Evolutionary conservation across 106 monocot genomes (phyloP), one percentile per base, ranked within the genome.

Genomic region (Platanthera guangdongensis): DNA sequence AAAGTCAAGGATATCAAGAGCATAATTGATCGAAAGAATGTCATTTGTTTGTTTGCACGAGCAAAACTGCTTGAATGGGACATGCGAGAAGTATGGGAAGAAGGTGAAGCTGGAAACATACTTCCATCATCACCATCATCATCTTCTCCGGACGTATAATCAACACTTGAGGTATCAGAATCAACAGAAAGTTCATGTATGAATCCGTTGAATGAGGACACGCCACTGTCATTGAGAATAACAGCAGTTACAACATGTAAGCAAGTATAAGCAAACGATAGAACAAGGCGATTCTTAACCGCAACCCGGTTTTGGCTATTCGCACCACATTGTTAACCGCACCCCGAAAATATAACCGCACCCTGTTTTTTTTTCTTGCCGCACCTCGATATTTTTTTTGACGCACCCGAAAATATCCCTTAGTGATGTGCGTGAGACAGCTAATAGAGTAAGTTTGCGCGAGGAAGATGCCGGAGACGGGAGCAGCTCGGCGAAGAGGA

Each of bases 171-270:
- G 55, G 83, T 84, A 51, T 99, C 94, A 76, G 88, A 87, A 81
- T 99, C 88, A 14, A 86, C 75, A 64, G 95, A 93, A 64, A 99
- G 90, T 53, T 99, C 92, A 78, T 99, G 94, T 72, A 99, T 82
- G 77, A 99, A 89, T 77, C 90, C 76, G 51, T 99, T 99, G 82
- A 99, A 99, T 76, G 97, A 99, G 70, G 97, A 99, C 57, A 88
- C 97, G 51, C 97, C 97, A 87, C 97, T 99, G 87, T 45, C 70
- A 82, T 79, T 48, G 82, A 51, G 47, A 75, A 49, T 11, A 51
- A 52, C 19, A 73, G 28, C 65, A 65, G 28, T 39, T 39, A 39
- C 39, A 39, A 39, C 39, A 39, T 39, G 39, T 39, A 39, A 39
- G 39, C 39, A 39, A 39, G 39, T 1, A 39, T 39, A 3, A 39